phyloP scores from a whole-genome alignment of 768 basidiomycete species.

The Amanita pseudoporphyria region DNA sequence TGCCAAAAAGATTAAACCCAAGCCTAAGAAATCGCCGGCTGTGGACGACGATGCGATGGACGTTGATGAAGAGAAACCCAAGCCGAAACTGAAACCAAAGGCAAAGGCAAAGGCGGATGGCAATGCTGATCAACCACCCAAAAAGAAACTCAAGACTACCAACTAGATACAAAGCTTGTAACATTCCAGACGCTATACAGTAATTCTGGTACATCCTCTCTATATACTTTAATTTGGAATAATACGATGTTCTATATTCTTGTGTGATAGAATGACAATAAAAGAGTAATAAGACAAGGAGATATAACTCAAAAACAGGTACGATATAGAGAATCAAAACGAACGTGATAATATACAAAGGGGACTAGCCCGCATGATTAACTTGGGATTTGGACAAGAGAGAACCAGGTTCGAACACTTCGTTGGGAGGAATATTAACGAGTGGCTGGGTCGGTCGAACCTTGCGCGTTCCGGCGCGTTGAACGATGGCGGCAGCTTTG shows the following conservation, averaged over 20 bases:
- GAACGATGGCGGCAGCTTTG: slow-evolving; percentile 22
- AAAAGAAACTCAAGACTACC: slow-evolving; percentile 66
- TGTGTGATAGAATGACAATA: slow-evolving; percentile 1
- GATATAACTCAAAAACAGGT: slow-evolving; percentile 2
- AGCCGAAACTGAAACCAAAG: slow-evolving; percentile 29
- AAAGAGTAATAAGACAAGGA: neutral
- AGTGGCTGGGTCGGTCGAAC: slow-evolving; percentile 27
- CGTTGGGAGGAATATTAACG: slow-evolving; percentile 31
- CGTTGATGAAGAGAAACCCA: slow-evolving; percentile 33
- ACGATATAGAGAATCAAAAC: neutral
- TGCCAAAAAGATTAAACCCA: slow-evolving; percentile 24
- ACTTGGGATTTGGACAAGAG: slow-evolving; percentile 39
- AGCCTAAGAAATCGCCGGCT: slow-evolving; percentile 23
- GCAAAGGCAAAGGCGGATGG: slow-evolving; percentile 22
- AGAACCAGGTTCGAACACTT: slow-evolving; percentile 69
- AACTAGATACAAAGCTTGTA: slow-evolving; percentile 17
- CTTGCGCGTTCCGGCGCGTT: slow-evolving; percentile 32
- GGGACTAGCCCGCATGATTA: neutral
- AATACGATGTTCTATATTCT: neutral
- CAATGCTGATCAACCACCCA: slow-evolving; percentile 44
- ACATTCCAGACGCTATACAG: neutral
- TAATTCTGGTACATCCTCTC: neutral
- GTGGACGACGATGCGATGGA: slow-evolving; percentile 41
- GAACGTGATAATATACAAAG: neutral
- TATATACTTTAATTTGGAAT: neutral